Evolutionary conservation across 352 stramenopile genomes (phyloP).

Genomic region (Globisporangium yorkense): DNA sequence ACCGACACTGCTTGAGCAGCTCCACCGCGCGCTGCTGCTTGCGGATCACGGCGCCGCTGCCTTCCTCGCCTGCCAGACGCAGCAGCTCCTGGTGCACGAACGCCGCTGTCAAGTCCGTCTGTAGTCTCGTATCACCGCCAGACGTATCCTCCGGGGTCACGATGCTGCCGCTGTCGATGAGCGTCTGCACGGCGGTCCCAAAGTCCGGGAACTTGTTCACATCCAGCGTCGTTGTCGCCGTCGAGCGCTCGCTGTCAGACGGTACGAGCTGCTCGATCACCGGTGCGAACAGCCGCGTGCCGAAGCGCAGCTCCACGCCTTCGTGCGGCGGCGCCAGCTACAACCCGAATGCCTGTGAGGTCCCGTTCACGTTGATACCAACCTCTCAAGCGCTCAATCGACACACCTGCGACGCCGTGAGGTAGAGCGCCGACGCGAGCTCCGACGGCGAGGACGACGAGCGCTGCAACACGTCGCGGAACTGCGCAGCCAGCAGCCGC

Average conservation of each 20-base stretch:
- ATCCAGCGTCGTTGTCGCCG: neutral
- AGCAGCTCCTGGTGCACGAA: slow-evolving; percentile 50
- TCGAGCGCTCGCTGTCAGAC: slow-evolving; percentile 14
- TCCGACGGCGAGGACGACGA: slow-evolving; percentile 17
- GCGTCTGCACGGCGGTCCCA: slow-evolving; percentile 36
- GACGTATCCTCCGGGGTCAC: slow-evolving; percentile 4
- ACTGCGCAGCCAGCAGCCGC: slow-evolving; percentile 32
- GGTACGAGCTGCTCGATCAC: slow-evolving; percentile 41
- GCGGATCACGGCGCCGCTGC: slow-evolving; percentile 39
- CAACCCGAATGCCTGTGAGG: neutral
- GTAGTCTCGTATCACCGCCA: neutral
- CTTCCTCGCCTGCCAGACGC: slow-evolving; percentile 49
- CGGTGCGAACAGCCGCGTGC: slow-evolving; percentile 49
- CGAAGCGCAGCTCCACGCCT: slow-evolving; percentile 71
- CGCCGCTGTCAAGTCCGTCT: slow-evolving; percentile 24
- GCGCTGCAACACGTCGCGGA: slow-evolving; percentile 30
- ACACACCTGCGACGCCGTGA: slow-evolving; percentile 49
- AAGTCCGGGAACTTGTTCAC: slow-evolving; percentile 37
- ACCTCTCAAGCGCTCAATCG: neutral
- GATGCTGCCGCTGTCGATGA: slow-evolving; percentile 34
- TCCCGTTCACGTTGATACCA: neutral
- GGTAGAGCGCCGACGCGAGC: slow-evolving; percentile 54
- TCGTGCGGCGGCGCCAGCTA: slow-evolving; percentile 64
- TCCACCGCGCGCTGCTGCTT: slow-evolving; percentile 60
- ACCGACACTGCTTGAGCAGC: slow-evolving; percentile 52